Evolutionary conservation across 2,329 filamentous ascomycete species (phyloP), one percentile per base, ranked within the genome.

Genomic region (Monilinia laxa): DNA sequence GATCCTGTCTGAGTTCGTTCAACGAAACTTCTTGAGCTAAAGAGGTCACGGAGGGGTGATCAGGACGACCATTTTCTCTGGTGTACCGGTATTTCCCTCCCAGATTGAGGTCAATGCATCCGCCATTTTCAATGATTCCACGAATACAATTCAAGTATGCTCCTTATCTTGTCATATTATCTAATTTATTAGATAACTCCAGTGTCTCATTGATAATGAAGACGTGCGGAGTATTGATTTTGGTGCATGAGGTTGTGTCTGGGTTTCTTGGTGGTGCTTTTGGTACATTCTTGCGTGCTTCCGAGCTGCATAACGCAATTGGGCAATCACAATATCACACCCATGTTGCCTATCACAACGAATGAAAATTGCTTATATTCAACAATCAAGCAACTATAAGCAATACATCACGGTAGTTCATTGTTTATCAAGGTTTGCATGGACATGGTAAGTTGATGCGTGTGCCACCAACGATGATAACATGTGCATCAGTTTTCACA

Each of bases 261-360:
- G 25, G 57, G 57, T 11, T 18, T 58, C 40, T 20, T 58, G 38
- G 11, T 59, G 57, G 42, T 49, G 57, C 57, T 49, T 49, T 59
- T 49, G 57, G 42, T 59, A 59, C 14, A 59, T n/a, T 58, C 40
- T 49, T 47, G 57, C 57, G 42, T 59, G 40, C 42, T 47, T 20
- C 6, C 20, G 49, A 59, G 42, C 25, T 23, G 42, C 57, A 59
- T 49, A 31, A 49, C 25, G 42, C 57, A 35, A 58, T 47, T 35
- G 42, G 42, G 11, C 42, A 42, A 59, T 59, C 42, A 20, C 25
- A 42, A 16, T 28, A 59, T 59, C 42, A 11, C 25, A 49, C 28
- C 28, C 42, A 59, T 20, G 45, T 31, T 31, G 18, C 47, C 11
- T 23, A 35, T 49, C 40, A 49, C 28, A 20, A 49, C 7, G 28